Conservation (phyloP, 192 early-diverging fungal genomes). For the Mortierella claussenii region DNA sequence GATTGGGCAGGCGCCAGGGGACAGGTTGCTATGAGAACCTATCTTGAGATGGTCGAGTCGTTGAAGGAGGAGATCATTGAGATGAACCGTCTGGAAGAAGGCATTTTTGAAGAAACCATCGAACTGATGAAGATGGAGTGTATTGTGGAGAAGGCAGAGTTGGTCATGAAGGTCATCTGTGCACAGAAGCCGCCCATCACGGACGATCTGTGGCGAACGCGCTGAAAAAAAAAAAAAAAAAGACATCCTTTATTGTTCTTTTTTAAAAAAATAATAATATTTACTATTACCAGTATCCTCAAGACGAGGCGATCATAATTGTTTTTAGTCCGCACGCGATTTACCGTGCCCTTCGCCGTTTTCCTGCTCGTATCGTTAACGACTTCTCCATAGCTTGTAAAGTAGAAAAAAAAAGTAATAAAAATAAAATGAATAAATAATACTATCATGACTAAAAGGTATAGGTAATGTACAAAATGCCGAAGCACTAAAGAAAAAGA, state of each 20-base stretch:
- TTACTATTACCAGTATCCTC: too few species aligned
- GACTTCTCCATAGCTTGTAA: too few species aligned
- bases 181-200: conserved; percentile 50
- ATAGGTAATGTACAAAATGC: conserved; percentile 1
- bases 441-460: background rate
- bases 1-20: conserved; percentile 45
- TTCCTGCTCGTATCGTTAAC: too few species aligned
- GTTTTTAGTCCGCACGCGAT: too few species aligned
- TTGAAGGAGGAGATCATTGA: conserved; percentile 46
- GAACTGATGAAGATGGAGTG: conserved; percentile 43
- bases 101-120: conserved; percentile 46
- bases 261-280: too few species aligned
- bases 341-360: too few species aligned
- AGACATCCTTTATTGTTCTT: conserved; percentile 1
- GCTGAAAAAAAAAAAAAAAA: conserved; percentile 9
- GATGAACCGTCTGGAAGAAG: conserved; percentile 43
- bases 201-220: conserved; percentile 41
- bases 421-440: conserved; percentile 4
- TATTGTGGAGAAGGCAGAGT: conserved; percentile 25
- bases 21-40: conserved; percentile 38
- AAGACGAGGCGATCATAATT: too few species aligned
- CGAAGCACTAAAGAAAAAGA: background rate
- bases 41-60: conserved; percentile 47
- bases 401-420: conserved; percentile 4
- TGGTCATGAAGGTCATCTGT: conserved; percentile 48